phyloP scores from a whole-genome alignment of 2,329 filamentous ascomycete species.

The Cercospora zeina region DNA sequence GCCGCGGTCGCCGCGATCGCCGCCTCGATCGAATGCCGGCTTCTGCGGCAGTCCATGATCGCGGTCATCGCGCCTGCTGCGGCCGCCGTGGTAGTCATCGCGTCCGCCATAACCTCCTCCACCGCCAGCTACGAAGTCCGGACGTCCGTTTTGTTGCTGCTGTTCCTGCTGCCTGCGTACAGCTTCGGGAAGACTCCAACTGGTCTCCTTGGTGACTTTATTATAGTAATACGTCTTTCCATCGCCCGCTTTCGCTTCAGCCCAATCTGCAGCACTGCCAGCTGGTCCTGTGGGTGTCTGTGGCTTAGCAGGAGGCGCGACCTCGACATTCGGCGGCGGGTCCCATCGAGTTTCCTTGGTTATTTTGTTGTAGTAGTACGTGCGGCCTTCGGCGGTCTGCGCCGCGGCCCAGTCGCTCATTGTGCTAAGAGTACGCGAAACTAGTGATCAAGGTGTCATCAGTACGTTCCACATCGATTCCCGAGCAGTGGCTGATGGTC shows the following conservation, averaged over 20 bases:
- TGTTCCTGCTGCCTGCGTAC: slow-evolving; percentile 26
- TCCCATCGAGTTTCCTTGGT: slow-evolving; percentile 92
- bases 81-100: slow-evolving; percentile 19
- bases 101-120: slow-evolving; percentile 35
- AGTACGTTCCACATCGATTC: neutral
- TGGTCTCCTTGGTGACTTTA: slow-evolving; percentile 84
- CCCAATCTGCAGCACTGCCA: slow-evolving; percentile 74
- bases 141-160: slow-evolving; percentile 30
- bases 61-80: slow-evolving; percentile 31
- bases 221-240: slow-evolving; percentile 95
- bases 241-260: slow-evolving; percentile 82
- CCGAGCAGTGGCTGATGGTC: neutral
- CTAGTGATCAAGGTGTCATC: neutral
- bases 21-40: slow-evolving; percentile 39
- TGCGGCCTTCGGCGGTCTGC: slow-evolving; percentile 57
- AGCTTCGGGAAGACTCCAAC: slow-evolving; percentile 78
- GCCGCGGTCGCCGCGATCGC: slow-evolving; percentile 32
- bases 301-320: slow-evolving; percentile 64
- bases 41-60: slow-evolving; percentile 49
- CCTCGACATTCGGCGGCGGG: slow-evolving; percentile 71
- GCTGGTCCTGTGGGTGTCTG: slow-evolving; percentile 36
- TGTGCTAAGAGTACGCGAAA: neutral
- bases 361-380: slow-evolving; percentile 85
- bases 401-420: slow-evolving; percentile 38
- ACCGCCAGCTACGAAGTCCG: slow-evolving; percentile 55